A percentile compares a stretch with the other conserved stretches of the same genome.
These are phyloP conservation scores for slime mould (Dictyostelium discoideum) DNA, from an alignment of 78 protist species.

Conservation along the genomic window DNA sequence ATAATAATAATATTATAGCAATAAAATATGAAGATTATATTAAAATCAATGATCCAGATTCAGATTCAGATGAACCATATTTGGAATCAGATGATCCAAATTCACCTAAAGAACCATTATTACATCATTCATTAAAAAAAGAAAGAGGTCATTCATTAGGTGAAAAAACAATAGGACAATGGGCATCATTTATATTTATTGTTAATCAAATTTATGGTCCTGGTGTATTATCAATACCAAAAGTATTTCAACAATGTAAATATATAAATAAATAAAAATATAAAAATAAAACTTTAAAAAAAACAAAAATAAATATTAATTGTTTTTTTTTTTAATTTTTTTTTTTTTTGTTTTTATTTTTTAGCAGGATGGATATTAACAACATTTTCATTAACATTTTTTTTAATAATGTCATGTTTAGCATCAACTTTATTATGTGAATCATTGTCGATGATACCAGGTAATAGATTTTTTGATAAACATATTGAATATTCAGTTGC, in stretches of 20 bases:
- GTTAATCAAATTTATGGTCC: conserved; percentile 75
- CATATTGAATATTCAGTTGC: conserved; percentile 61
- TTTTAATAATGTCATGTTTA: conserved; percentile 41
- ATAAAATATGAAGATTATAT: neutral
- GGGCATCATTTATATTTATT: conserved; percentile 56
- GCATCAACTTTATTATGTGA: conserved; percentile 69
- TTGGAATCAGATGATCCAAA: neutral
- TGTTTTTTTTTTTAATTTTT: neutral
- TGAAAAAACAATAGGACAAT: conserved; percentile 36
- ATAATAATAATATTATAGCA: neutral
- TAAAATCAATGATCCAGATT: neutral
- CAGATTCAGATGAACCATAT: neutral
- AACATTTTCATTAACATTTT: conserved; percentile 45
- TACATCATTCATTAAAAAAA: neutral
- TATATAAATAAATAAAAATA: no score
- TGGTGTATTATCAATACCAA: conserved; percentile 60
- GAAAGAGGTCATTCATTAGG: conserved; percentile 56
- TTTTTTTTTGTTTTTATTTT: neutral
- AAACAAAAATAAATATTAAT: no score
- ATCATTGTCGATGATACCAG: conserved; percentile 53
- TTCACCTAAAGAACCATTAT: conserved; percentile 1
- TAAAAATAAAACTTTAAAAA: no score
- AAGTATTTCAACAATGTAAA: conserved; percentile 56
- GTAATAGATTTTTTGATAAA: conserved; percentile 47
- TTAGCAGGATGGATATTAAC: conserved; percentile 56